Percentiles rank a stretch among this genome's conserved stretches.
phyloP scores from a whole-genome alignment of 208 protist species.

The Herpetomonas samuelpessoai region DNA sequence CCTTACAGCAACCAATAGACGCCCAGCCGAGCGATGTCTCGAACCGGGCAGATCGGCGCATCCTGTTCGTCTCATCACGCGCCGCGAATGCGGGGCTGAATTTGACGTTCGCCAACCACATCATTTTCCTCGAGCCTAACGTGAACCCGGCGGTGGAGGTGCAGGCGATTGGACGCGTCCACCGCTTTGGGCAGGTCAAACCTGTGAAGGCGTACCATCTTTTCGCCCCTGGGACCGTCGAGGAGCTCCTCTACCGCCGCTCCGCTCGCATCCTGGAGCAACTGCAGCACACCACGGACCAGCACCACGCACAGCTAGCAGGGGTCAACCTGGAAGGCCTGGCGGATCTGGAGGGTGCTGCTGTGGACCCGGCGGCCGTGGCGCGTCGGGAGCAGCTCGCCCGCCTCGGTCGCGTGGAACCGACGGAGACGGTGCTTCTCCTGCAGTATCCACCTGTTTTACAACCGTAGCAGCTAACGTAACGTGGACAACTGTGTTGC shows the following conservation, averaged over 20 bases:
- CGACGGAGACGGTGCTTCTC: neutral
- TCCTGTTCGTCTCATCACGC: conserved; percentile 62
- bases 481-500: too few relatives aligned
- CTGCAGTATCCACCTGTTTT: neutral
- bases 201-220: conserved; percentile 44
- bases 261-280: conserved; percentile 20
- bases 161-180: conserved; percentile 76
- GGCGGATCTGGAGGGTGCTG: neutral
- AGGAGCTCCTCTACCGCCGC: conserved; percentile 41
- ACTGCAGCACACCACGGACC: neutral
- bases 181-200: conserved; percentile 91
- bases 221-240: conserved; percentile 40
- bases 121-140: conserved; percentile 73
- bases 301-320: neutral
- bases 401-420: neutral
- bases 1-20: conserved; percentile 17
- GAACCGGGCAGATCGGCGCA: conserved; percentile 6
- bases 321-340: neutral
- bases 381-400: neutral
- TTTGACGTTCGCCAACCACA: conserved; percentile 67
- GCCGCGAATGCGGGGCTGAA: conserved; percentile 63
- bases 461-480: too few relatives aligned
- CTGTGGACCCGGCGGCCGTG: neutral
- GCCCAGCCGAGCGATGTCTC: neutral
- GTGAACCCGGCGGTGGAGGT: conserved; percentile 69